phyloP scores from a whole-genome alignment of 2,329 filamentous ascomycete genomes.

The Mycosphaerella sp. region DNA sequence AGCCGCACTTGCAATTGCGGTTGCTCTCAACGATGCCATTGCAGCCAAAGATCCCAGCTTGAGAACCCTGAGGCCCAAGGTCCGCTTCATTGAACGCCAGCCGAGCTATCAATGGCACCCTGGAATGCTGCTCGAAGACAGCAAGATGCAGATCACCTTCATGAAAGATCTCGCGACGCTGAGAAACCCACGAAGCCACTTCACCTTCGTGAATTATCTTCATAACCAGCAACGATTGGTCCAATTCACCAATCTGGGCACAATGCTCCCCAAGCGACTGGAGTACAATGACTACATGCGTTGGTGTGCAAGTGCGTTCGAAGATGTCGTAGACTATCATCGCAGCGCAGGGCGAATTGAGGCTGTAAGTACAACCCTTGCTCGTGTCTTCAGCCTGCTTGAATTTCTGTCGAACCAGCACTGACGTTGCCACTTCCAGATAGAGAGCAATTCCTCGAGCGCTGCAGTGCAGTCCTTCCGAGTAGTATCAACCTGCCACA shows the following conservation, averaged over 20 bases:
- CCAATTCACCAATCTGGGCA: constrained; percentile 83
- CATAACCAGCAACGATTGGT: constrained; percentile 71
- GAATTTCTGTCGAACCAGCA: not conserved
- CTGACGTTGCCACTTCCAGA: not conserved
- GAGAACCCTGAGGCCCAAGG: constrained; percentile 51
- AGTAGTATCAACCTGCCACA: constrained; percentile 58
- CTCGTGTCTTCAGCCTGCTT: not conserved
- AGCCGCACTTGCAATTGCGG: constrained; percentile 82
- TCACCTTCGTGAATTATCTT: constrained; percentile 94
- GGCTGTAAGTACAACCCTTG: constrained; percentile 43
- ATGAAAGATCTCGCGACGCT: constrained; percentile 92
- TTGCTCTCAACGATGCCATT: constrained; percentile 77
- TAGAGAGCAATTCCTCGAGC: constrained; percentile 34
- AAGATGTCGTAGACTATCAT: constrained; percentile 64
- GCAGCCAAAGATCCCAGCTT: constrained; percentile 38
- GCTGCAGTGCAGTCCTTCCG: constrained; percentile 58
- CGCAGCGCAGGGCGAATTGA: constrained; percentile 68
- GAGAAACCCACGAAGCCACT: constrained; percentile 77
- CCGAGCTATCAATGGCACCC: constrained; percentile 81
- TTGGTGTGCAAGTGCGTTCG: constrained; percentile 82
- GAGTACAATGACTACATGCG: constrained; percentile 95
- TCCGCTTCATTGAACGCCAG: constrained; percentile 85
- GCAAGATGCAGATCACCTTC: constrained; percentile 97
- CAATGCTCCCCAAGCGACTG: constrained; percentile 75
- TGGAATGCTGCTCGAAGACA: constrained; percentile 87